phyloP scores from a whole-genome alignment of 371 early-diverging fungal species.

The Mucor sp. region DNA sequence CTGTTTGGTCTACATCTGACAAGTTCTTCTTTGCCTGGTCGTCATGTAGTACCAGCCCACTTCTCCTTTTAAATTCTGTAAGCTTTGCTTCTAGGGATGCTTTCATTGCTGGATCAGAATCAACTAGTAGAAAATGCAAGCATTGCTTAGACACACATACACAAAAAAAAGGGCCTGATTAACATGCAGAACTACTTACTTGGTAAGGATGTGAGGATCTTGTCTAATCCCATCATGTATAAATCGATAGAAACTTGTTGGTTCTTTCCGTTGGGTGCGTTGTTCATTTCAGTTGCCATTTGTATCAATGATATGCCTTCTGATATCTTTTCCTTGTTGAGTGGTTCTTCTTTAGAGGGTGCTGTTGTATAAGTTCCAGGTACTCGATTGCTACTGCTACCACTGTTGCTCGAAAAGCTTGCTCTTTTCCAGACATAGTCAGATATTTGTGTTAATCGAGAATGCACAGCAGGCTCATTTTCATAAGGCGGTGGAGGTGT shows the following conservation, averaged over 20 bases:
- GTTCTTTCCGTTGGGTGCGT: conserved; percentile 28
- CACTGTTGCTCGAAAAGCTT: conserved; percentile 9
- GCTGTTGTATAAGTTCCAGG: neutral
- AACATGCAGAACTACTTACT: conserved; percentile 31
- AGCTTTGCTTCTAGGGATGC: conserved; percentile 46
- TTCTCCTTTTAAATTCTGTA: conserved; percentile 25
- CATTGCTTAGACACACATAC: neutral
- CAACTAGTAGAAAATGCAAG: conserved; percentile 30
- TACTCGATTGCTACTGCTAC: neutral
- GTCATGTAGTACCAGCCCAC: conserved; percentile 21
- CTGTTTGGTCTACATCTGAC: conserved; percentile 9
- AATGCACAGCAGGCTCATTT: conserved; percentile 27
- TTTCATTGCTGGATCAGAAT: conserved; percentile 48
- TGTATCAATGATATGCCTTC: conserved; percentile 53
- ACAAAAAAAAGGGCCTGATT: neutral
- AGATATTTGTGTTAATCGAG: conserved; percentile 25
- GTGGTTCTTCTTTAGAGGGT: neutral
- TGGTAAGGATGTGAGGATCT: conserved; percentile 51
- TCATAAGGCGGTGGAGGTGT: conserved; percentile 33
- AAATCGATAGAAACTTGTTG: conserved; percentile 52
- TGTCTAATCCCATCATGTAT: conserved; percentile 57
- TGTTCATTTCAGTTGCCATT: conserved; percentile 56
- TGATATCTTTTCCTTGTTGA: conserved; percentile 41
- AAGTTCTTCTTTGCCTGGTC: neutral
- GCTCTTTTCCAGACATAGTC: conserved; percentile 33